A percentile compares a stretch with the other conserved stretches of the same genome.
These are phyloP conservation scores for Phanerochaete carnosa DNA, from an alignment of 768 basidiomycete genomes.

Conservation along the genomic window DNA sequence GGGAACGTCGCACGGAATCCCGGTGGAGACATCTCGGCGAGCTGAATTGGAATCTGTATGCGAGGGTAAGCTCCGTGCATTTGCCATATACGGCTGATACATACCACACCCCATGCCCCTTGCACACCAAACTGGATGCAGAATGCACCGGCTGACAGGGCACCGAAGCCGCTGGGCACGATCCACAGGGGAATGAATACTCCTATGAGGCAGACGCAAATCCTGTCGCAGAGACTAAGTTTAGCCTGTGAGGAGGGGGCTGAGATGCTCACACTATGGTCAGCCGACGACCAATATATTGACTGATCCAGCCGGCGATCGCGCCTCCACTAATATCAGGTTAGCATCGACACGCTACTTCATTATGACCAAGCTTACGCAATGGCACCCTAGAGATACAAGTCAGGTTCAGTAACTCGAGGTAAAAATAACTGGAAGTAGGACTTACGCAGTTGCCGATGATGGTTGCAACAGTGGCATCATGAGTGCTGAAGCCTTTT, in stretches of 20 bases:
- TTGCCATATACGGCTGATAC: conserved; percentile 20
- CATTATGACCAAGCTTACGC: conserved; percentile 26
- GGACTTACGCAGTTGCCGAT: conserved; percentile 64
- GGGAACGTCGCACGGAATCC: conserved; percentile 89
- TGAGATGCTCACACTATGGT: conserved; percentile 55
- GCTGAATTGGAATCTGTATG: conserved; percentile 63
- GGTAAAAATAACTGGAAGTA: not conserved
- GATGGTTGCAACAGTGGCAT: conserved; percentile 75
- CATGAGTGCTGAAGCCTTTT: conserved; percentile 56
- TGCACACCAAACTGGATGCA: conserved; percentile 87
- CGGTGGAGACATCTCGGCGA: conserved; percentile 82
- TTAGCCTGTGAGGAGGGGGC: not conserved
- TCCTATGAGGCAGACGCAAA: conserved; percentile 55
- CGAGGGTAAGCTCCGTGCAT: not conserved
- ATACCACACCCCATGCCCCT: conserved; percentile 85
- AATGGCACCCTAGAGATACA: conserved; percentile 37
- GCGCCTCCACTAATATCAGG: conserved; percentile 51
- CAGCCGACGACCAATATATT: conserved; percentile 79
- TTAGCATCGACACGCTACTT: conserved; percentile 4
- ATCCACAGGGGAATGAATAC: conserved; percentile 82
- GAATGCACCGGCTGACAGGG: conserved; percentile 81
- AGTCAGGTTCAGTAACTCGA: not conserved
- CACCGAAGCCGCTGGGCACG: conserved; percentile 63
- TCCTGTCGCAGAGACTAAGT: conserved; percentile 27
- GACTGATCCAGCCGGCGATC: conserved; percentile 69